A percentile compares a stretch with the other conserved stretches of the same genome.
phyloP scores from a whole-genome alignment of 2,329 filamentous ascomycete genomes.

The Botrytis paeoniae region DNA sequence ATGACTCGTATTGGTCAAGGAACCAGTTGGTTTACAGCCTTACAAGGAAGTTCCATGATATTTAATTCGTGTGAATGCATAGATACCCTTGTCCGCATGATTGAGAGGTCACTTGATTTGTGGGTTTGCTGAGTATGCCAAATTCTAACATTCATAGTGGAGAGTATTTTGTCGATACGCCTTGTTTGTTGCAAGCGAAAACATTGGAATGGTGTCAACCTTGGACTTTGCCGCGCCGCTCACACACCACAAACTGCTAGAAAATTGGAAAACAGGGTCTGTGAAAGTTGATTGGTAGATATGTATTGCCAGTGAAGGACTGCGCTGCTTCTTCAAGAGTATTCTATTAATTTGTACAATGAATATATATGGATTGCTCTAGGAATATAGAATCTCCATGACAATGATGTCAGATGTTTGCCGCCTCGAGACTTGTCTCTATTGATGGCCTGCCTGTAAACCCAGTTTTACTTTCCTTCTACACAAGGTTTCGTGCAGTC shows the following conservation, averaged over 20 bases:
- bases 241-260: not conserved
- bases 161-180: not conserved
- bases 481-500: not conserved
- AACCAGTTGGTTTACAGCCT: constrained; percentile 12
- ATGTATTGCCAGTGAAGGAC: not conserved
- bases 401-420: not conserved
- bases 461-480: not conserved
- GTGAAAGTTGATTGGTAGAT: not conserved
- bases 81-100: constrained; percentile 10
- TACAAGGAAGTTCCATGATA: constrained; percentile 11
- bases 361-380: not conserved
- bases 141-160: not conserved
- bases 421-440: constrained; percentile 1
- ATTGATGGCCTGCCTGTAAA: constrained; percentile 1
- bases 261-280: not conserved
- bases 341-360: constrained; percentile 4
- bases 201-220: not conserved
- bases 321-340: not conserved
- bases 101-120: constrained; percentile 4
- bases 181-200: not conserved
- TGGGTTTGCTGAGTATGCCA: not conserved
- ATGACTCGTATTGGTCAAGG: constrained; percentile 9
- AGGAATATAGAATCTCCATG: not conserved
- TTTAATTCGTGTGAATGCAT: not conserved
- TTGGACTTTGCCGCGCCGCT: not conserved